Conservation (phyloP, 2,329 filamentous ascomycete genomes). For the Colletotrichum gloeosporioides region DNA sequence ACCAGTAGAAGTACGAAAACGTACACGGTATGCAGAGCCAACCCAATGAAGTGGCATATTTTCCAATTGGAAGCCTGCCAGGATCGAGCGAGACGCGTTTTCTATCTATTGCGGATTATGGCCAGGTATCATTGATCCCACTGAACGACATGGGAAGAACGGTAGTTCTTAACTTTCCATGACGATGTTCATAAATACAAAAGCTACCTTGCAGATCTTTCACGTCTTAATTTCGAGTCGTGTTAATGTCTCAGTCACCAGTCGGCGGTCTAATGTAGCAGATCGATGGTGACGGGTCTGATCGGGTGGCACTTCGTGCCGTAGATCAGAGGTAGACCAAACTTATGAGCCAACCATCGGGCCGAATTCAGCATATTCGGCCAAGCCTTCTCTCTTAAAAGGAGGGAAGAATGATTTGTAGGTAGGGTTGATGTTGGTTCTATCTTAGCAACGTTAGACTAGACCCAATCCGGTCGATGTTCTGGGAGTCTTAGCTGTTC, state of each 20-base stretch:
- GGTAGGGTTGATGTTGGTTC: constrained; percentile 62
- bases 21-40: neutral
- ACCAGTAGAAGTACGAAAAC: neutral
- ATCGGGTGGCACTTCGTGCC: constrained; percentile 52
- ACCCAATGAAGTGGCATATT: neutral
- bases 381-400: constrained; percentile 58
- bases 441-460: neutral
- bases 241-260: neutral
- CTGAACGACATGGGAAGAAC: neutral
- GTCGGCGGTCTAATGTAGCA: neutral
- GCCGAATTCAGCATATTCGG: constrained; percentile 67
- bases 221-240: neutral
- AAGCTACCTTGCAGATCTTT: neutral
- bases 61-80: neutral
- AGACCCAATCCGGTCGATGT: neutral
- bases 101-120: neutral
- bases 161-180: neutral
- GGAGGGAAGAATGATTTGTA: constrained; percentile 57
- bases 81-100: neutral
- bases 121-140: neutral
- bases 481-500: neutral
- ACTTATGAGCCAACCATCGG: constrained; percentile 67
- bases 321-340: constrained; percentile 67
- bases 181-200: constrained; percentile 18
- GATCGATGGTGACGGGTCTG: neutral